Percentiles rank a stretch among this genome's conserved stretches.
Evolutionary conservation across 352 stramenopile genomes (phyloP).

Genomic region (Phytophthora capsici): DNA sequence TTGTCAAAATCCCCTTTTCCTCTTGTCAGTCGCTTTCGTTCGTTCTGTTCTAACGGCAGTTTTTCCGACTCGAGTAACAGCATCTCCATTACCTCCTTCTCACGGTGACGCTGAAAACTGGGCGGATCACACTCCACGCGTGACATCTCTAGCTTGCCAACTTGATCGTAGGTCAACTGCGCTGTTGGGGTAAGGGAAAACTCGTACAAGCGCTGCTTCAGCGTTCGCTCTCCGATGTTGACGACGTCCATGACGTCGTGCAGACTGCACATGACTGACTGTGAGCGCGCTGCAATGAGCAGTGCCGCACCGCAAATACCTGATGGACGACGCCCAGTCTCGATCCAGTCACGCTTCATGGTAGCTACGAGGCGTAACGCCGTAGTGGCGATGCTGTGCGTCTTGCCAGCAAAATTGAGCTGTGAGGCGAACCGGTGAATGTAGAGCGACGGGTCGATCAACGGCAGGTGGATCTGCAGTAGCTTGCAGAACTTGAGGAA

Average conservation of each 20-base stretch:
- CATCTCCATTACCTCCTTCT: slow-evolving; percentile 92
- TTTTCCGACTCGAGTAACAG: slow-evolving; percentile 85
- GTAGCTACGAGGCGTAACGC: slow-evolving; percentile 95
- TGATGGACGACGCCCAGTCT: slow-evolving; percentile 95
- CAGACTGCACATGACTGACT: slow-evolving; percentile 92
- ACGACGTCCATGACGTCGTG: slow-evolving; percentile 92
- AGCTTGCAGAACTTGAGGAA: slow-evolving; percentile 94
- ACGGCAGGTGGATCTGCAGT: slow-evolving; percentile 96
- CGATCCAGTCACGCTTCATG: slow-evolving; percentile 99
- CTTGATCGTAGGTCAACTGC: slow-evolving; percentile 96
- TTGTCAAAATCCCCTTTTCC: slow-evolving; percentile 22
- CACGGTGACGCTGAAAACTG: slow-evolving; percentile 86
- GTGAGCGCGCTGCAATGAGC: slow-evolving; percentile 96
- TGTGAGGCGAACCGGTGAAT: slow-evolving; percentile 98
- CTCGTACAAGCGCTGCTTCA: slow-evolving; percentile 96
- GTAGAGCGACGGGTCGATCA: slow-evolving; percentile 99
- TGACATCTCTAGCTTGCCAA: slow-evolving; percentile 90
- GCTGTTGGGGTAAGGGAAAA: slow-evolving; percentile 97
- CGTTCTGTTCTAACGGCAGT: slow-evolving; percentile 58
- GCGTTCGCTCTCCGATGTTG: slow-evolving; percentile 96
- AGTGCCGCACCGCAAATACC: slow-evolving; percentile 98
- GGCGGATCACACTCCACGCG: slow-evolving; percentile 89
- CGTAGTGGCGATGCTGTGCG: slow-evolving; percentile 94
- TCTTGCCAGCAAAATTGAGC: slow-evolving; percentile 96
- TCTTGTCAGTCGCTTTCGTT: slow-evolving; percentile 31